Percentiles rank a stretch among this genome's conserved stretches.
Conservation (phyloP, 768 basidiomycete genomes). For the Serendipita sp. region DNA sequence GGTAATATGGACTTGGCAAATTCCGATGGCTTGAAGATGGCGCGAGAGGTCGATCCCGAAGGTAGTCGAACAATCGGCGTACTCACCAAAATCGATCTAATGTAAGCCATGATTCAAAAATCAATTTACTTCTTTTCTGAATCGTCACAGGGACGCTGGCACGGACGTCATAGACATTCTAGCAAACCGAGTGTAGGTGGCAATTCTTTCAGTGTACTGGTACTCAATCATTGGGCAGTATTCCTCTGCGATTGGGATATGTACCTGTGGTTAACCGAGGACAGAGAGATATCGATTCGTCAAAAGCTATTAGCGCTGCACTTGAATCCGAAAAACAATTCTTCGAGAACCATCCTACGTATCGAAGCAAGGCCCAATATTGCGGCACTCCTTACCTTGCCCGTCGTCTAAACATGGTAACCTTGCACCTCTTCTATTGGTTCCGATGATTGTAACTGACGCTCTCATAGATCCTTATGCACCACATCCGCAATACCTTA, state of each 20-base stretch:
- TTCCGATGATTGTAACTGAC: not conserved
- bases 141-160: conserved; percentile 65
- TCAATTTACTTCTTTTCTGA: not conserved
- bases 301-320: conserved; percentile 70
- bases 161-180: conserved; percentile 99
- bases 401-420: conserved; percentile 82
- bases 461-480: conserved; percentile 75
- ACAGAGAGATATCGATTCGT: conserved; percentile 86
- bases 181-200: conserved; percentile 57
- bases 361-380: conserved; percentile 86
- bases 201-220: not conserved
- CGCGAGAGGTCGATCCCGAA: conserved; percentile 92
- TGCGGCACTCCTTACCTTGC: conserved; percentile 95
- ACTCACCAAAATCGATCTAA: conserved; percentile 93
- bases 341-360: conserved; percentile 89
- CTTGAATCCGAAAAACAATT: conserved; percentile 81
- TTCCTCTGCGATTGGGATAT: conserved; percentile 89
- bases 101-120: conserved; percentile 37
- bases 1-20: conserved; percentile 97
- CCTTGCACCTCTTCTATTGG: conserved; percentile 12
- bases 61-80: conserved; percentile 96
- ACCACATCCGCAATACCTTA: conserved; percentile 93
- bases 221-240: conserved; percentile 18
- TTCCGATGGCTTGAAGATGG: conserved; percentile 92
- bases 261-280: conserved; percentile 98